Evolutionary conservation across 345 rosid species (phyloP).

Genomic region (Gossypium mustelinum): DNA sequence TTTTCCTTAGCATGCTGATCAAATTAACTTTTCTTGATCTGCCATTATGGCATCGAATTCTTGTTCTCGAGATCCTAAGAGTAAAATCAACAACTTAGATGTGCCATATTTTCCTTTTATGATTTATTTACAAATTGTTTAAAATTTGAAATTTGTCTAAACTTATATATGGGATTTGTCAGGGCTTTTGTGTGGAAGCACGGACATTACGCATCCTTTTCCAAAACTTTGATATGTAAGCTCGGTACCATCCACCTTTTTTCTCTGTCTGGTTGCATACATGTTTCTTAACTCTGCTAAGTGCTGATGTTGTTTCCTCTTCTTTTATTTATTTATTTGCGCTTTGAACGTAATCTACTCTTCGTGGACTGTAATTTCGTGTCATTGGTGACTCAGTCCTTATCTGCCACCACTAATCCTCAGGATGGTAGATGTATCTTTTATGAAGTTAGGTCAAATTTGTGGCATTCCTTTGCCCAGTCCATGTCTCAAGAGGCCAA

Average conservation of each 20-base stretch:
- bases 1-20: constrained; percentile 93
- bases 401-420: neutral
- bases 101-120: constrained; percentile 4
- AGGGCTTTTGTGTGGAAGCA: constrained; percentile 99
- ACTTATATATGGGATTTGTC: constrained; percentile 31
- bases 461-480: neutral
- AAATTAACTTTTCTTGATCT: constrained; percentile 87
- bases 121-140: neutral
- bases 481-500: neutral
- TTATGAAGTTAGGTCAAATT: constrained; percentile 1
- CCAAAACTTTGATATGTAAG: constrained; percentile 96
- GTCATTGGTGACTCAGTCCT: neutral
- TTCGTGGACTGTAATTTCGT: neutral
- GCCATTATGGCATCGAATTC: constrained; percentile 98
- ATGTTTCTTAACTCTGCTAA: neutral
- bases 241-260: constrained; percentile 10
- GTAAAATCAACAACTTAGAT: constrained; percentile 37
- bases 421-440: neutral
- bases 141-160: constrained; percentile 14
- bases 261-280: constrained; percentile 20
- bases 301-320: neutral
- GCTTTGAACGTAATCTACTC: constrained; percentile 5
- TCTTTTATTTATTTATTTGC: neutral
- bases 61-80: constrained; percentile 97
- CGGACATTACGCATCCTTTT: constrained; percentile 74